A percentile compares a stretch with the other conserved stretches of the same genome.
Conservation (phyloP, 257 asterid genomes). For the Scutellaria galericulata region DNA sequence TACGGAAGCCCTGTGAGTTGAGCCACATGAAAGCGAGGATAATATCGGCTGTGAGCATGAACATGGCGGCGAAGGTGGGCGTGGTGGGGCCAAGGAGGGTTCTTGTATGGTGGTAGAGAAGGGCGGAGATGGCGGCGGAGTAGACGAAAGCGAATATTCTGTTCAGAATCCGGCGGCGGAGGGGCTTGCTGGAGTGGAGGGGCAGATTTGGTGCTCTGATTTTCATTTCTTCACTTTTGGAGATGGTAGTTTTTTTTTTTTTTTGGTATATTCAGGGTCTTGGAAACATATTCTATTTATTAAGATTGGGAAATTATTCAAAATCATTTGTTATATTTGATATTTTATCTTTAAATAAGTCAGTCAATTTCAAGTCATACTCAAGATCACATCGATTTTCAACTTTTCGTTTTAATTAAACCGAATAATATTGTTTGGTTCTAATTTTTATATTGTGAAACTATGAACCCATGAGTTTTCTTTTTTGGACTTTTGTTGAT, state of each 20-base stretch:
- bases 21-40: constrained; percentile 65
- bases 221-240: constrained; percentile 36
- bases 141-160: constrained; percentile 60
- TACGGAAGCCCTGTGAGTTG: constrained; percentile 55
- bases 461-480: no score
- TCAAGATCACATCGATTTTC: no score
- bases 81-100: constrained; percentile 40
- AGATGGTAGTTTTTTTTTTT: background rate
- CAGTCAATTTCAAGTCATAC: no score
- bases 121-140: constrained; percentile 52
- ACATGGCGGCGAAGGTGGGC: constrained; percentile 34
- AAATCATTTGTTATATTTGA: no score
- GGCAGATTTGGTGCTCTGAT: constrained; percentile 23
- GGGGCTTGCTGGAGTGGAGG: constrained; percentile 48
- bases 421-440: no score
- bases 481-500: no score
- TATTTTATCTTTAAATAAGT: no score
- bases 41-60: constrained; percentile 48
- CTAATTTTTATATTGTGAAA: no score
- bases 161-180: constrained; percentile 54
- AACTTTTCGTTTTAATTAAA: no score
- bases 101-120: constrained; percentile 56
- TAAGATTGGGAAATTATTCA: no score
- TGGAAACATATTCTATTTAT: no score
- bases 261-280: background rate